A percentile compares a stretch with the other conserved stretches of the same genome.
Evolutionary conservation across 768 basidiomycete genomes (phyloP).

Genomic region (Russula foetens): DNA sequence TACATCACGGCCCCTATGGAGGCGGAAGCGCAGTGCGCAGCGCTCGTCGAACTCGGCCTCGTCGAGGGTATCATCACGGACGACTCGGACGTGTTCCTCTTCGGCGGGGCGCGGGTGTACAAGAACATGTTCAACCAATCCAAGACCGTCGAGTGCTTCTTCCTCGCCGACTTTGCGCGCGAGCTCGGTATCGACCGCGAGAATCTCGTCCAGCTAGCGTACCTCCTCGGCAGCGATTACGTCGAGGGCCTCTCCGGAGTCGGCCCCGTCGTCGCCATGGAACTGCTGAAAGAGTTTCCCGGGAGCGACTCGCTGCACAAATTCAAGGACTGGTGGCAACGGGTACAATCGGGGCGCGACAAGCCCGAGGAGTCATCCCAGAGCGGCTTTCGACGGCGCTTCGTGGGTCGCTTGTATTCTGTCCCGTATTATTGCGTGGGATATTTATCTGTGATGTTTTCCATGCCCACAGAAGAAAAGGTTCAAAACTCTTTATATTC

Average conservation of each 20-base stretch:
- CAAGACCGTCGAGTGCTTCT: constrained; percentile 96
- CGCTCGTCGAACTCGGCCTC: constrained; percentile 73
- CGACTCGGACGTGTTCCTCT: constrained; percentile 97
- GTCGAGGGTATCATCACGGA: constrained; percentile 99
- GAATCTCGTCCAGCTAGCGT: constrained; percentile 81
- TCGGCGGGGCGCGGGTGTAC: constrained; percentile 91
- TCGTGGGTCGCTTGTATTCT: constrained; percentile 47
- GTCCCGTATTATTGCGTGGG: not conserved
- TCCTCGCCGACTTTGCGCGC: constrained; percentile 70
- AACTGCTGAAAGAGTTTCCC: constrained; percentile 87
- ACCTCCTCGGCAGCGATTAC: constrained; percentile 95
- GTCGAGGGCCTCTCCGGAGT: constrained; percentile 87
- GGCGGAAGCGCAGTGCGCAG: constrained; percentile 97
- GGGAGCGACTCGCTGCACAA: constrained; percentile 74
- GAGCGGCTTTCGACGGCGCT: constrained; percentile 73
- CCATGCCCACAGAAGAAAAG: constrained; percentile 64
- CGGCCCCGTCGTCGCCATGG: constrained; percentile 95
- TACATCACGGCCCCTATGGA: constrained; percentile 99
- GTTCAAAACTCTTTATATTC: constrained; percentile 74
- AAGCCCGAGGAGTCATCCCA: constrained; percentile 59
- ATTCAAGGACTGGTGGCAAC: constrained; percentile 93
- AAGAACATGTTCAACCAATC: constrained; percentile 99
- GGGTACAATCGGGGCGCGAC: constrained; percentile 87
- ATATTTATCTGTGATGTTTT: not conserved
- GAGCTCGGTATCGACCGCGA: constrained; percentile 86